Evolutionary conservation across 2,329 filamentous ascomycete genomes (phyloP), one percentile per base, ranked within the genome.

Genomic region (Hypoxylon sp.): DNA sequence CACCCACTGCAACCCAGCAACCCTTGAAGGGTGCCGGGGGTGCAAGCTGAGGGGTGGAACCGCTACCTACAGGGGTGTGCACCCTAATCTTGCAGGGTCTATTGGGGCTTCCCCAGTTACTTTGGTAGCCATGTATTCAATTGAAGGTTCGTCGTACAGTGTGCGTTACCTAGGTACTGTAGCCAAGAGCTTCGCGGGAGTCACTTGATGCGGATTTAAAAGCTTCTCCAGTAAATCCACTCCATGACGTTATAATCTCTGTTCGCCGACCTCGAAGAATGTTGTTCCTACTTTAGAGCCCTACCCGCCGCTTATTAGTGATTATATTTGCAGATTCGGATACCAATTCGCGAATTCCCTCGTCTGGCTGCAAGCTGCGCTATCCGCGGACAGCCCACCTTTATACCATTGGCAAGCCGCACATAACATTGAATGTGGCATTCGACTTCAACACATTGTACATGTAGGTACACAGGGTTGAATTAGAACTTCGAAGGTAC

Each of bases 211-310:
- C 21, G 27, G 21, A 14, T 19, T 25, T n/a, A 32, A 37, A 27
- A 30, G 19, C n/a, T 29, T 45, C 8, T 37, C 41, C n/a, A 51
- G 50, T 59, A 32, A 56, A 60, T 43, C 41, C 50, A 48, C 47
- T 43, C 27, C 16, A 27, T 43, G 25, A 16, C 19, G 45, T 43
- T 45, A 21, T 32, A n/a, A 21, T 8, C 27, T 25, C 30, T 54
- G 46, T 64, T 69, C 63, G 60, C 60, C 63, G 60, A 69, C 56
- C 63, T 67, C 25, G 16, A 64, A 32, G 27, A 52, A n/a, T 21
- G 27, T 45, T 27, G n/a, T n/a, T n/a, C n/a, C n/a, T n/a, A n/a
- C n/a, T 43, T n/a, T 51, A 55, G 16, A 61, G 27, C 14, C 37
- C 56, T 64, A 53, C 39, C 45, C 30, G 53, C 55, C 16, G 58